Conservation (phyloP, 108 stramenopile species). For the Cyclotella choctawhatcheeana region DNA sequence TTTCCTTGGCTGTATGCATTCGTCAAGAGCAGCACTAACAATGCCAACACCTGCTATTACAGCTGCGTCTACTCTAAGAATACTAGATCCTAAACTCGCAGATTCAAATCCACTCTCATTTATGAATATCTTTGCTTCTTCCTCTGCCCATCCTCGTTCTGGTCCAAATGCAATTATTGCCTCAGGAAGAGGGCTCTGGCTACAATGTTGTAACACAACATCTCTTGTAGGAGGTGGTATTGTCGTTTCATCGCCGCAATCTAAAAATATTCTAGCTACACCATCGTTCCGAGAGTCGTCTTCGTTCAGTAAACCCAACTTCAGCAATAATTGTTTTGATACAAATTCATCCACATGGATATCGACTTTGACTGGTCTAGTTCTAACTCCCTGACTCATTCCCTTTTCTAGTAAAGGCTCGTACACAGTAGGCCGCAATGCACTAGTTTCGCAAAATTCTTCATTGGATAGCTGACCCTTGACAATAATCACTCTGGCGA, state of each 20-base stretch:
- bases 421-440: constrained; percentile 26
- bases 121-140: constrained; percentile 47
- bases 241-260: constrained; percentile 56
- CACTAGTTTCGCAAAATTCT: constrained; percentile 34
- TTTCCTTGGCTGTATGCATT: constrained; percentile 10
- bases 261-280: constrained; percentile 47
- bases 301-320: constrained; percentile 27
- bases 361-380: constrained; percentile 42
- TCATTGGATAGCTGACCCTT: constrained; percentile 29
- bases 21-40: constrained; percentile 52
- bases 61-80: constrained; percentile 56
- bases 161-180: constrained; percentile 54
- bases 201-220: constrained; percentile 34
- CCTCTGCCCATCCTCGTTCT: constrained; percentile 59
- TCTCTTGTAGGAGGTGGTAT: constrained; percentile 38
- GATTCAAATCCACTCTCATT: constrained; percentile 44
- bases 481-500: constrained; percentile 38
- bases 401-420: constrained; percentile 46
- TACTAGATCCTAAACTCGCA: constrained; percentile 49
- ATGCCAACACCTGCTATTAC: constrained; percentile 50
- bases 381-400: constrained; percentile 59
- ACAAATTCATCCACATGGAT: constrained; percentile 29
- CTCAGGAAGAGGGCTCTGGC: constrained; percentile 8
- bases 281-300: constrained; percentile 2
- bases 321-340: constrained; percentile 24